phyloP scores from a whole-genome alignment of 1,284 basidiomycete species.

The Pseudozyma flocculosa region DNA sequence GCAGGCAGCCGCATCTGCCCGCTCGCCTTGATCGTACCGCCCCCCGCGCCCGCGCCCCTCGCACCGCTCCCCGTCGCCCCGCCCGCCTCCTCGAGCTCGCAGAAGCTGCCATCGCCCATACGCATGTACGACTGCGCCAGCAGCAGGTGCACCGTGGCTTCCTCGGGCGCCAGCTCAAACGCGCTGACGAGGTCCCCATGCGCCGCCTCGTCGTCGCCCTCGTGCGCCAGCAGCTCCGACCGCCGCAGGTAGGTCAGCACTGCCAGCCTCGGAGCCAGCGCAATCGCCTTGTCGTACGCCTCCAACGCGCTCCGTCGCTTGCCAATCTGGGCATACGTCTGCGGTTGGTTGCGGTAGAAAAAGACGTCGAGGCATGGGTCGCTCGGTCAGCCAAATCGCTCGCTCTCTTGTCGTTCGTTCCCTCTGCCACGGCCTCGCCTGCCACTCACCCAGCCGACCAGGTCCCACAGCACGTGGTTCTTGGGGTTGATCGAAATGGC shows the following conservation, averaged over 20 bases:
- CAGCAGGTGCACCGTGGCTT: constrained; percentile 51
- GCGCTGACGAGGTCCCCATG: constrained; percentile 47
- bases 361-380: too few relatives aligned
- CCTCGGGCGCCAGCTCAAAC: constrained; percentile 44
- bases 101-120: constrained; percentile 46
- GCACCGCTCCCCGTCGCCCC: constrained; percentile 3
- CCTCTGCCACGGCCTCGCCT: too few relatives aligned
- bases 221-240: constrained; percentile 20
- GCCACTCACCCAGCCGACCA: constrained; percentile 39
- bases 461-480: constrained; percentile 50
- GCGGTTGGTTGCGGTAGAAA: too few relatives aligned
- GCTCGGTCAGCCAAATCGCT: too few relatives aligned
- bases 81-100: constrained; percentile 20
- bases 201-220: constrained; percentile 22
- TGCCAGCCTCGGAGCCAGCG: constrained; percentile 9
- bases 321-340: constrained; percentile 21
- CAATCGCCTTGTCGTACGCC: constrained; percentile 26
- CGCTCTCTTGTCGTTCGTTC: too few relatives aligned
- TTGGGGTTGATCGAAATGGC: constrained; percentile 42
- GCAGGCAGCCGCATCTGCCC: constrained; percentile 18
- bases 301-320: constrained; percentile 11
- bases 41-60: constrained; percentile 1
- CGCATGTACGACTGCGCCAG: constrained; percentile 56
- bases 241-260: constrained; percentile 29
- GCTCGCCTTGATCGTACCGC: constrained; percentile 7